Evolutionary conservation across 768 basidiomycete species (phyloP).

Genomic region (Podaxis sp.): DNA sequence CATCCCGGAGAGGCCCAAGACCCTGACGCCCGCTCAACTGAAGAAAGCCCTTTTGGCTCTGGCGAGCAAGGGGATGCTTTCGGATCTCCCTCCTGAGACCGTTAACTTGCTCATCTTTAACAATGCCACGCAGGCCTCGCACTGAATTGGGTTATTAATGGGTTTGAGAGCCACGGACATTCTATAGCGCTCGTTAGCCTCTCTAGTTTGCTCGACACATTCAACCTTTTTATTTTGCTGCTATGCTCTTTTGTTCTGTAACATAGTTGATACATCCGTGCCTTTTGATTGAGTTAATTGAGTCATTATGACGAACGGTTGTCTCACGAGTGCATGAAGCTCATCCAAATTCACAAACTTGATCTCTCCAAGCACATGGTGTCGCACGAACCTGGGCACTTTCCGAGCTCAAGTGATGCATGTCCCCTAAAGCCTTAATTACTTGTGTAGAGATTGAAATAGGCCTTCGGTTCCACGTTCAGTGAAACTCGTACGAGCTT

Average conservation of each 20-base stretch:
- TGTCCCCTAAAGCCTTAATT: neutral
- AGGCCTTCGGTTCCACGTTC: no score
- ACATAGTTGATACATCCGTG: neutral
- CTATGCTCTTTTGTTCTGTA: neutral
- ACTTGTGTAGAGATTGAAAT: neutral
- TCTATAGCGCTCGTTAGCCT: neutral
- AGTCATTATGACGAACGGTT: neutral
- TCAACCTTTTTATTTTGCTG: neutral
- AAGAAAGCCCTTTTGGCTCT: slow-evolving; percentile 74
- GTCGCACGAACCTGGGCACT: no score
- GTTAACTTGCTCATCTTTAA: slow-evolving; percentile 79
- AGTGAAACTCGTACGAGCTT: no score
- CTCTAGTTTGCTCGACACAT: neutral
- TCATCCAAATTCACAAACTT: no score
- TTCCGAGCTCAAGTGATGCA: neutral
- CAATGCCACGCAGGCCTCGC: slow-evolving; percentile 53
- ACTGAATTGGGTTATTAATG: neutral
- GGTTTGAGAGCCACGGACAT: neutral
- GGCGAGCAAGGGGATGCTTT: slow-evolving; percentile 50
- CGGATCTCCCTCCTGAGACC: slow-evolving; percentile 50
- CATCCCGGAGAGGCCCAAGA: slow-evolving; percentile 36
- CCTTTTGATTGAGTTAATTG: neutral
- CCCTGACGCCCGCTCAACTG: slow-evolving; percentile 67
- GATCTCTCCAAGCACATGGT: no score
- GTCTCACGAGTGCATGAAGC: no score